phyloP scores from a whole-genome alignment of 2,329 filamentous ascomycete genomes.

The Epichloe glyceriae region DNA sequence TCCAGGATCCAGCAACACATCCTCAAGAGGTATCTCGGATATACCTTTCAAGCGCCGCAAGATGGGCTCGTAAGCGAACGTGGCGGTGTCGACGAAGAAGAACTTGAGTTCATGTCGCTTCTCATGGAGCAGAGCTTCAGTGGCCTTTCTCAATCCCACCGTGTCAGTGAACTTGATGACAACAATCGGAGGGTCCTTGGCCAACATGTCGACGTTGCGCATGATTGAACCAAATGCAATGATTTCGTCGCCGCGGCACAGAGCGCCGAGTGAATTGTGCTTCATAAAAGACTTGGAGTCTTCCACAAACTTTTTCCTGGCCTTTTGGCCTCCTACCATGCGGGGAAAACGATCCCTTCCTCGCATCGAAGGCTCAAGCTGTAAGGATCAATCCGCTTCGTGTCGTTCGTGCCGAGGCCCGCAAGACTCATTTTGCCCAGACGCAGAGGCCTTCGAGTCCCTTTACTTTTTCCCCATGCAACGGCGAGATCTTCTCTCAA shows the following conservation, averaged over 20 bases:
- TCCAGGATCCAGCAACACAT: slow-evolving; percentile 31
- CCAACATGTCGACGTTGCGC: slow-evolving; percentile 34
- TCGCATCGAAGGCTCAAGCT: neutral
- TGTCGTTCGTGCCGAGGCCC: neutral
- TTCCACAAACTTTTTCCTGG: slow-evolving; percentile 31
- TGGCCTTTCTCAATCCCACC: slow-evolving; percentile 29
- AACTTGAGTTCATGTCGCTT: slow-evolving; percentile 26
- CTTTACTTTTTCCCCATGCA: neutral
- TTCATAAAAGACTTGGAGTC: slow-evolving; percentile 37
- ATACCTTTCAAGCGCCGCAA: slow-evolving; percentile 45
- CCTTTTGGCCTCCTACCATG: neutral
- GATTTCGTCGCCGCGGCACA: slow-evolving; percentile 38
- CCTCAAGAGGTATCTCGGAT: slow-evolving; percentile 39
- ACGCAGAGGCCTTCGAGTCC: neutral
- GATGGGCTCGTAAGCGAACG: slow-evolving; percentile 59
- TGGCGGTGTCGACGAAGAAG: slow-evolving; percentile 47
- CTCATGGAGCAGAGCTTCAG: slow-evolving; percentile 26
- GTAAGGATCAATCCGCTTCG: neutral
- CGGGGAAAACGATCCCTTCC: neutral
- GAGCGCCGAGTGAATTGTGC: slow-evolving; percentile 47
- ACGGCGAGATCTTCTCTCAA: slow-evolving; percentile 42
- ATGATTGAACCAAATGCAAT: slow-evolving; percentile 48
- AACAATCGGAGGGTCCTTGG: slow-evolving; percentile 30
- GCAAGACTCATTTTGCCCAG: slow-evolving; percentile 21
- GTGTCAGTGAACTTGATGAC: slow-evolving; percentile 37